Conservation (phyloP, 2,329 filamentous ascomycete species). For the Aaosphaeria arxii region DNA sequence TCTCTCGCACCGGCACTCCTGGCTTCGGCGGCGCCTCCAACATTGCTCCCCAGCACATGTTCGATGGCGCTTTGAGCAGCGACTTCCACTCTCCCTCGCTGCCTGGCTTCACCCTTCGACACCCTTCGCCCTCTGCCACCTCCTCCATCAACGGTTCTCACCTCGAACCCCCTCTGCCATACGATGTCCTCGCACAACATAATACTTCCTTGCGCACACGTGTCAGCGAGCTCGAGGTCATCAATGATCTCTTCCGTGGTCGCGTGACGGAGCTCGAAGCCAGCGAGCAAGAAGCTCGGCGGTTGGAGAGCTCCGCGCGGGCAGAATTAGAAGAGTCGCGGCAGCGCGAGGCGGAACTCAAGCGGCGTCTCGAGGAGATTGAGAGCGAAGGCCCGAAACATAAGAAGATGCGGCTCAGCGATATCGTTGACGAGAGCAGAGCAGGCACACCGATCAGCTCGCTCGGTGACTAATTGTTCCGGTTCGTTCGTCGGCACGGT, state of each 20-base stretch:
- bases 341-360: constrained; percentile 75
- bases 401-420: constrained; percentile 57
- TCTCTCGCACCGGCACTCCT: constrained; percentile 77
- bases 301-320: constrained; percentile 63
- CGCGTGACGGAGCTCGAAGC: constrained; percentile 71
- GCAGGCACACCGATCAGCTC: constrained; percentile 32
- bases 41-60: constrained; percentile 73
- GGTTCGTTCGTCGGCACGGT: background rate
- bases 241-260: constrained; percentile 71
- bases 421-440: constrained; percentile 49
- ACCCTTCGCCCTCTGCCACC: constrained; percentile 56
- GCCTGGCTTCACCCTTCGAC: constrained; percentile 40
- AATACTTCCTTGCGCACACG: constrained; percentile 91
- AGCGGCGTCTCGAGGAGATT: constrained; percentile 72
- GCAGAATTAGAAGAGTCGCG: constrained; percentile 72
- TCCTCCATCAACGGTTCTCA: constrained; percentile 60
- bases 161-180: constrained; percentile 70
- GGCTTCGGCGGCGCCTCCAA: constrained; percentile 64
- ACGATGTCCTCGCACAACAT: constrained; percentile 74
- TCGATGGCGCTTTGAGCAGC: constrained; percentile 70
- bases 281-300: constrained; percentile 66
- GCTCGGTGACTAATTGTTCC: constrained; percentile 21
- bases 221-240: constrained; percentile 91
- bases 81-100: constrained; percentile 61
- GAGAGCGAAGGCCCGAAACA: constrained; percentile 47